These are phyloP conservation scores for Achaetomium macrosporum DNA, from an alignment of 2,329 filamentous ascomycete genomes.

Conservation along the genomic window DNA sequence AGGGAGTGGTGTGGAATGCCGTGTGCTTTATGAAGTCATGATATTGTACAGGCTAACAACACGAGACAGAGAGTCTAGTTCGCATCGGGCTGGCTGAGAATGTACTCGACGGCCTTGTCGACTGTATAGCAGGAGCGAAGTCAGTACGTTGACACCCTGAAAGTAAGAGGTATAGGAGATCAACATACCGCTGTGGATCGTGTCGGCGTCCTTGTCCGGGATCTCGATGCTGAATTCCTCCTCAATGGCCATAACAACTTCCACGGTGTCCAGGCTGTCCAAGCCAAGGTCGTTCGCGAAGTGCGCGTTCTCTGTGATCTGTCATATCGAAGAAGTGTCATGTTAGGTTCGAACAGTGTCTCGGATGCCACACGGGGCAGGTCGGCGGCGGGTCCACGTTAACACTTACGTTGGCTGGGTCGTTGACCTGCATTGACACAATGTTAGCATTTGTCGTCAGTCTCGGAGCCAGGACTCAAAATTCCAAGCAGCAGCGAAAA, in stretches of 20 bases:
- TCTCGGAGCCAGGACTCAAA: too few species aligned
- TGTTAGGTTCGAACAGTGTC: constrained; percentile 12
- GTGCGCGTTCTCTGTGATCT: constrained; percentile 82
- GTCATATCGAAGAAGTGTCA: not conserved
- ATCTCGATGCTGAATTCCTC: constrained; percentile 93
- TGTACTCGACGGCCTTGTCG: constrained; percentile 92
- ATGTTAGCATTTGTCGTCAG: too few species aligned
- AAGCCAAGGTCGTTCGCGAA: constrained; percentile 96
- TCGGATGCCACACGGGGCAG: not conserved
- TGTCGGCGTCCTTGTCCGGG: constrained; percentile 92
- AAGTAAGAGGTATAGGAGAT: too few species aligned
- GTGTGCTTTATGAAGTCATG: constrained; percentile 13
- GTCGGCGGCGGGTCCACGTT: not conserved
- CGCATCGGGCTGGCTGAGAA: constrained; percentile 87
- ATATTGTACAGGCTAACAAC: constrained; percentile 17
- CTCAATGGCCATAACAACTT: constrained; percentile 99
- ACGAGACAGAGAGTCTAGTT: constrained; percentile 45
- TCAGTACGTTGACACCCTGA: constrained; percentile 7
- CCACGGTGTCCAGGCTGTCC: constrained; percentile 95
- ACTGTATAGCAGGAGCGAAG: constrained; percentile 46
- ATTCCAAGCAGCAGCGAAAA: too few species aligned
- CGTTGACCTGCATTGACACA: constrained; percentile 53
- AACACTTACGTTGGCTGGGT: constrained; percentile 53
- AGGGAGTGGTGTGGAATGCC: constrained; percentile 13
- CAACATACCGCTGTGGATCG: constrained; percentile 82